Base-by-base conservation (phyloP, 495 filamentous ascomycete species). In the Xylaria venustula region DNA sequence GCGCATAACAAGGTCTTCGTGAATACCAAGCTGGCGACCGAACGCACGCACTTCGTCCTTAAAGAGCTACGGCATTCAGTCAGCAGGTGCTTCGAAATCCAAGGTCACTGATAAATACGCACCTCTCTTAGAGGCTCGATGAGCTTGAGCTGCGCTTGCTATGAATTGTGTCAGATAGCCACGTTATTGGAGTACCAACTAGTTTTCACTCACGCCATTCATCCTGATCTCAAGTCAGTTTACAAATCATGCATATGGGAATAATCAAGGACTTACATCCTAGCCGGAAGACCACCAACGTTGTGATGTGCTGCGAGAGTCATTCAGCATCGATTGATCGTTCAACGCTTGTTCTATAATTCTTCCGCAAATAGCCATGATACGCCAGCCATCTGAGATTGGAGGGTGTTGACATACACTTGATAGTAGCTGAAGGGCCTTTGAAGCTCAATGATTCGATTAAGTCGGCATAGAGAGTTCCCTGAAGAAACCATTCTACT, bases 381-480 rank as follows among this genome's bases (percentile, higher is more conserved):
- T 28, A 8, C 5, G 19, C 8, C 36, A 30, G n/a, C 20, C 14
- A 25, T 0, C 15, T 54, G 4, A 37, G 6, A 28, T 7, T 9
- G 2, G 12, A 6, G n/a, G n/a, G 7, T 19, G 0, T 44, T 36
- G 23, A 60, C 57, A 7, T 54, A 54, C 58, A 54, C 74, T 94
- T 95, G 70, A 96, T 94, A 9, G 92, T 95, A 34, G 83, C 82
- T 15, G 81, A 86, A 20, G 91, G 90, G 0, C 90, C 91, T 75
- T 90, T 90, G 82, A 92, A 93, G 42, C 85, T 88, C 63, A 93
- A 85, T 64, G 81, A 86, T 69, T 92, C 90, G 64, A 94, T 93
- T 49, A 92, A 88, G 72, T 92, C 89, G 20, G 83, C 87, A 71
- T 91, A 93, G 14, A 92, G 78, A 0, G 91, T 96, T 34, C 92